Percentiles rank a stretch among this genome's conserved stretches.
phyloP scores from a whole-genome alignment of 805 yeast species.

The Candida cerambycidarum region DNA sequence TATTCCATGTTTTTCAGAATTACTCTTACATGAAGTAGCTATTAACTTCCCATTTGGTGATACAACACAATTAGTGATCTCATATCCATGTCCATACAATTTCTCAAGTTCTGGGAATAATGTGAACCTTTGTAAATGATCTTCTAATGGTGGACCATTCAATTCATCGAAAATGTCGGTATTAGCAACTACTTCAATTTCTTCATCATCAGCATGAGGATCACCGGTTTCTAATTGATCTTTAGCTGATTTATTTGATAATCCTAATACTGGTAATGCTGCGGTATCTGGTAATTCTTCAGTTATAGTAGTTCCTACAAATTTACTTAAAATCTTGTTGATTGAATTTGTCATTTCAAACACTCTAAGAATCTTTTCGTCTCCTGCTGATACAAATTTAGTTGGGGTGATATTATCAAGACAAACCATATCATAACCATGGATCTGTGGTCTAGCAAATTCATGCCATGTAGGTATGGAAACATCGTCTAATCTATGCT shows the following conservation, averaged over 20 bases:
- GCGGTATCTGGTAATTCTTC: slow-evolving; percentile 74
- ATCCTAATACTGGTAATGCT: slow-evolving; percentile 86
- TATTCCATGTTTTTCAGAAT: slow-evolving; percentile 80
- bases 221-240: slow-evolving; percentile 45
- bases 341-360: slow-evolving; percentile 87
- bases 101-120: slow-evolving; percentile 95
- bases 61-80: slow-evolving; percentile 74
- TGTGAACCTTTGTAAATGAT: slow-evolving; percentile 85
- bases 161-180: slow-evolving; percentile 50
- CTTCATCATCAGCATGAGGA: slow-evolving; percentile 41
- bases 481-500: slow-evolving; percentile 18
- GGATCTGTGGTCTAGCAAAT: slow-evolving; percentile 95
- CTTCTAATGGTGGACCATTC: slow-evolving; percentile 76
- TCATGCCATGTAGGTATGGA: slow-evolving; percentile 68
- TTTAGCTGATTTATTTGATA: slow-evolving; percentile 83
- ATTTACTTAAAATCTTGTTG: slow-evolving; percentile 54
- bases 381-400: slow-evolving; percentile 88
- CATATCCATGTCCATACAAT: slow-evolving; percentile 96
- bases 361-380: slow-evolving; percentile 86
- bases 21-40: slow-evolving; percentile 92
- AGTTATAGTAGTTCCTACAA: slow-evolving; percentile 46
- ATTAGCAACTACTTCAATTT: slow-evolving; percentile 22
- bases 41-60: slow-evolving; percentile 61
- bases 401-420: slow-evolving; percentile 58
- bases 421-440: slow-evolving; percentile 95